Conservation (phyloP, 2,329 filamentous ascomycete genomes). For the Penicillium concentricum region DNA sequence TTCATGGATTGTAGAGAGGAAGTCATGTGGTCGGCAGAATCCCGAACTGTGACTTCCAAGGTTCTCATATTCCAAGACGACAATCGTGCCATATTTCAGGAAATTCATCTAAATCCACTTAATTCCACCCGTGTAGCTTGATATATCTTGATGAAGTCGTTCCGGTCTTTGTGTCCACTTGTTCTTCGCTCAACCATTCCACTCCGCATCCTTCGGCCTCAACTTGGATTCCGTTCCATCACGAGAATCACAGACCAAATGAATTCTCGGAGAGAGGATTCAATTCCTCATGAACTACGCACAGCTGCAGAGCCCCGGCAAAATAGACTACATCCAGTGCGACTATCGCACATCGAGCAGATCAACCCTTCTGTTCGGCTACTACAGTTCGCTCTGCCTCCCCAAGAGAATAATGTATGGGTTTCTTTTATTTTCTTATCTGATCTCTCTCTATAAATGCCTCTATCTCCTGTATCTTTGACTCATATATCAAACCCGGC, state of each 20-base stretch:
- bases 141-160: constrained; percentile 3
- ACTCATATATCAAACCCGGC: background rate
- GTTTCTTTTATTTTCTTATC: background rate
- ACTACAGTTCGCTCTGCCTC: constrained; percentile 63
- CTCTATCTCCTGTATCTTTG: background rate
- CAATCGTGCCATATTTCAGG: background rate
- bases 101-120: background rate
- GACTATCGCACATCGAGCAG: constrained; percentile 59
- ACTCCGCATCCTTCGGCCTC: constrained; percentile 1
- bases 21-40: constrained; percentile 17
- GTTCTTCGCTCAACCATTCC: constrained; percentile 1
- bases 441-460: background rate
- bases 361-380: constrained; percentile 68
- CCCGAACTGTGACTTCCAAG: background rate
- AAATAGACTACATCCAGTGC: constrained; percentile 62
- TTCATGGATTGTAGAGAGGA: background rate
- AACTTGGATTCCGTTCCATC: background rate
- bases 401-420: constrained; percentile 52
- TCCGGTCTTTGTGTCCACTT: background rate
- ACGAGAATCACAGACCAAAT: constrained; percentile 20
- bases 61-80: background rate
- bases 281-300: constrained; percentile 63
- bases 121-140: background rate
- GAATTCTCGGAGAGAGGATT: constrained; percentile 35
- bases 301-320: constrained; percentile 73